phyloP scores from a whole-genome alignment of 2,329 filamentous ascomycete species.

The Endoconidiophora polonica region DNA sequence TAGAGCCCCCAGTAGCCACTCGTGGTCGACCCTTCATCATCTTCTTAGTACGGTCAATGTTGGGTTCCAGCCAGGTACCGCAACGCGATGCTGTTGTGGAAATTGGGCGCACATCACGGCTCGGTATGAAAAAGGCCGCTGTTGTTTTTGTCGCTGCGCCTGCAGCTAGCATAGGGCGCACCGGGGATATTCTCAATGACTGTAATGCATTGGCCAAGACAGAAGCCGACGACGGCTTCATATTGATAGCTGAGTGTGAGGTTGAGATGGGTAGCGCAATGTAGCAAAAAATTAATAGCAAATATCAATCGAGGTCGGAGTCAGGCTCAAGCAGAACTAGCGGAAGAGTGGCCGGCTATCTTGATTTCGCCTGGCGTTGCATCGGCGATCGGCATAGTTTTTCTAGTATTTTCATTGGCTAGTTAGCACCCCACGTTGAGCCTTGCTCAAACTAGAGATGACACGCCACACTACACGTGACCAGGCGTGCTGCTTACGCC shows the following conservation, averaged over 20 bases:
- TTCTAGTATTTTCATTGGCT: not conserved
- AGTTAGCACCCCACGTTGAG: not conserved
- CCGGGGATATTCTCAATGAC: conserved; percentile 27
- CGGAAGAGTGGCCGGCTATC: not conserved
- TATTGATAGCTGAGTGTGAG: conserved; percentile 19
- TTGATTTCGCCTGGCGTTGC: not conserved
- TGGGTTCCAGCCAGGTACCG: conserved; percentile 71
- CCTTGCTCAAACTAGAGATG: not conserved
- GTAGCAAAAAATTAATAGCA: too few relatives aligned
- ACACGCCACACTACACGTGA: conserved; percentile 10
- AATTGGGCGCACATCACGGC: conserved; percentile 45
- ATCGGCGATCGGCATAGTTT: not conserved
- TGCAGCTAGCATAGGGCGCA: conserved; percentile 23
- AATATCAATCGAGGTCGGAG: not conserved
- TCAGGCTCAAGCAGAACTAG: not conserved
- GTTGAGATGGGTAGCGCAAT: not conserved
- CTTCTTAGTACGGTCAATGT: conserved; percentile 56
- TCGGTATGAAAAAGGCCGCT: conserved; percentile 18
- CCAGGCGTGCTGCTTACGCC: conserved; percentile 6
- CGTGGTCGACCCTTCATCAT: conserved; percentile 84
- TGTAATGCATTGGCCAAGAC: conserved; percentile 34
- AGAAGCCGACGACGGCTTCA: conserved; percentile 29
- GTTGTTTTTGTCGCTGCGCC: conserved; percentile 18
- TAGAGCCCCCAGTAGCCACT: conserved; percentile 78
- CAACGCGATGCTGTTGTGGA: conserved; percentile 45